Evolutionary conservation across 768 basidiomycete species (phyloP), one percentile per base, ranked within the genome.

Genomic region (Leccinum variicolor): DNA sequence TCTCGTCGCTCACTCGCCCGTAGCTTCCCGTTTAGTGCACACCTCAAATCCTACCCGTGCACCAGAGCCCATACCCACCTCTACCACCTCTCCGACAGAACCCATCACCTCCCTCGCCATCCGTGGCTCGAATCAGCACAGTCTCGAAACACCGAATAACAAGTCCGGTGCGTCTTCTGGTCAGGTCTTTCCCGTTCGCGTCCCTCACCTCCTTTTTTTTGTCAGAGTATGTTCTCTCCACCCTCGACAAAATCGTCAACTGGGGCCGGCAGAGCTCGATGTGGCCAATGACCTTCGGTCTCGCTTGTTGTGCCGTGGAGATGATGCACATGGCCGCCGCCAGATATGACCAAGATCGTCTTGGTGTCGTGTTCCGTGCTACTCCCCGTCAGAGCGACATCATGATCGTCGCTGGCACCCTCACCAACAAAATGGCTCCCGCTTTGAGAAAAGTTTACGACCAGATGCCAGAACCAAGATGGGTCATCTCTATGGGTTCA

Each of bases 301-400:
- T 99, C 52, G 97, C 97, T 5, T 99, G 97, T 74, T 99, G 97
- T 74, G 97, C 97, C 23, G 97, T 99, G 31, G 97, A 99, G 78
- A 92, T 93, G 90, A 98, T 97, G 95, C 97, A 99, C 79, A 96
- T 98, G 94, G 97, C 97, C 51, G 95, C 97, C 43, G 92, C 97
- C 17, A 87, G 97, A 57, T 99, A 98, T 73, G 97, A 99, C 74
- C 97, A 98, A 73, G 97, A 99, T 73, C 85, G 97, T 59, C 79
- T 99, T 31, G 97, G 97, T 62, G 87, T 98, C 56, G 91, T 99
- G 43, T 99, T 99, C 80, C 93, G 97, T 78, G 97, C 96, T n/a
- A 93, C 89, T 78, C 97, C 97, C 47, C 89, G 97, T 60, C 92
- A 98, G 77, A 92, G 90, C 59, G 94, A 97, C 69, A 90, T 97